A percentile compares a stretch with the other conserved stretches of the same genome.
phyloP scores from a whole-genome alignment of 2,329 filamentous ascomycete genomes.

The Colletotrichum sp. region DNA sequence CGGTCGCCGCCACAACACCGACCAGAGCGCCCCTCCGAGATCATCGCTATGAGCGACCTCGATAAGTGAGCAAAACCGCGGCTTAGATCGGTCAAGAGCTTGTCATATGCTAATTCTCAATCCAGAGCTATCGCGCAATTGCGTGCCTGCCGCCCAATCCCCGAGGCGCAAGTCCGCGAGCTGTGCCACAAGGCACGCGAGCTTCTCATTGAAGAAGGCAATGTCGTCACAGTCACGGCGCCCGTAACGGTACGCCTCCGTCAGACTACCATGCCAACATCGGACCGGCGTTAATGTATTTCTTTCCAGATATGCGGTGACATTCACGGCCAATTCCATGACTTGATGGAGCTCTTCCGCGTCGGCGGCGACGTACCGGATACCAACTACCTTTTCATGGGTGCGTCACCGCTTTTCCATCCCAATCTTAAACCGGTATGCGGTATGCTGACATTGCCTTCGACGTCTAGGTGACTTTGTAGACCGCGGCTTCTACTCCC shows the following conservation, averaged over 20 bases:
- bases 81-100: neutral
- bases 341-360: conserved; percentile 94
- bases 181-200: conserved; percentile 97
- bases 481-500: conserved; percentile 95
- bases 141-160: conserved; percentile 93
- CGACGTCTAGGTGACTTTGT: conserved; percentile 81
- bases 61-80: conserved; percentile 69
- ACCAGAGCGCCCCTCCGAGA: conserved; percentile 3
- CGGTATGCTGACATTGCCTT: neutral
- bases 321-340: conserved; percentile 96
- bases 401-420: conserved; percentile 46
- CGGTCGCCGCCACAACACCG: neutral
- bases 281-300: neutral
- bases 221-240: conserved; percentile 93
- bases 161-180: conserved; percentile 93
- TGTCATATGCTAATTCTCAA: conserved; percentile 6
- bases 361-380: conserved; percentile 94
- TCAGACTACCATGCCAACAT: neutral
- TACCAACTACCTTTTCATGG: conserved; percentile 98
- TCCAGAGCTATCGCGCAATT: conserved; percentile 90
- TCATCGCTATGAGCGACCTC: conserved; percentile 80
- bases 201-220: conserved; percentile 95
- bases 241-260: conserved; percentile 77
- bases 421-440: neutral
- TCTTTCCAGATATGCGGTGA: conserved; percentile 84